These are phyloP conservation scores for Blastocladiella emersonii DNA, from an alignment of 371 early-diverging fungal species.

Conservation along the genomic window DNA sequence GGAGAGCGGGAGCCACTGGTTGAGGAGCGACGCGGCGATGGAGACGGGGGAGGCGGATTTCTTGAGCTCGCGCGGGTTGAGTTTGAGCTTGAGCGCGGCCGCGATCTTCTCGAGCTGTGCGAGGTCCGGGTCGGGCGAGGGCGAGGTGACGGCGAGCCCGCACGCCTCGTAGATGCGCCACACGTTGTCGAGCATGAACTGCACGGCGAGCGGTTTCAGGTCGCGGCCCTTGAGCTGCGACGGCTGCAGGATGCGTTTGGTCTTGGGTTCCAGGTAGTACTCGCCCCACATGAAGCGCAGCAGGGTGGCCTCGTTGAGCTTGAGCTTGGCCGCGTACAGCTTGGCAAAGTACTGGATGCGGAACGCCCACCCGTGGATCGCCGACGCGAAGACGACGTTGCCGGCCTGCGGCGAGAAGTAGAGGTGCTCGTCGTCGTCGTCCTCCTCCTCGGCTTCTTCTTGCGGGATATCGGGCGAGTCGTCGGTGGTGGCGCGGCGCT, in stretches of 20 bases:
- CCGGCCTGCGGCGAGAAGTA: conserved; percentile 90
- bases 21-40: conserved; percentile 8
- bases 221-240: conserved; percentile 68
- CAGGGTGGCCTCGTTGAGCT: conserved; percentile 59
- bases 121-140: conserved; percentile 29
- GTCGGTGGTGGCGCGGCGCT: conserved; percentile 26
- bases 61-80: conserved; percentile 71
- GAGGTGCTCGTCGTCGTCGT: conserved; percentile 76
- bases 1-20: conserved; percentile 69
- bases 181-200: conserved; percentile 83
- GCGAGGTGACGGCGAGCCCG: conserved; percentile 1
- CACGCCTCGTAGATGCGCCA: conserved; percentile 85
- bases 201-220: conserved; percentile 88
- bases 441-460: conserved; percentile 27
- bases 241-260: conserved; percentile 70
- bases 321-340: conserved; percentile 77
- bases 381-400: conserved; percentile 90
- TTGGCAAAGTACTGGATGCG: conserved; percentile 78
- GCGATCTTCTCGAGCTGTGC: conserved; percentile 87
- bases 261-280: conserved; percentile 86
- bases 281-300: conserved; percentile 88
- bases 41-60: background rate
- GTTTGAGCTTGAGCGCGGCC: conserved; percentile 63
- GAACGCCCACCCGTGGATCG: conserved; percentile 98
- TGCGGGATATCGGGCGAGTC: conserved; percentile 6